Conservation (phyloP, 495 filamentous ascomycete genomes). For the Xylaria palmicola region DNA sequence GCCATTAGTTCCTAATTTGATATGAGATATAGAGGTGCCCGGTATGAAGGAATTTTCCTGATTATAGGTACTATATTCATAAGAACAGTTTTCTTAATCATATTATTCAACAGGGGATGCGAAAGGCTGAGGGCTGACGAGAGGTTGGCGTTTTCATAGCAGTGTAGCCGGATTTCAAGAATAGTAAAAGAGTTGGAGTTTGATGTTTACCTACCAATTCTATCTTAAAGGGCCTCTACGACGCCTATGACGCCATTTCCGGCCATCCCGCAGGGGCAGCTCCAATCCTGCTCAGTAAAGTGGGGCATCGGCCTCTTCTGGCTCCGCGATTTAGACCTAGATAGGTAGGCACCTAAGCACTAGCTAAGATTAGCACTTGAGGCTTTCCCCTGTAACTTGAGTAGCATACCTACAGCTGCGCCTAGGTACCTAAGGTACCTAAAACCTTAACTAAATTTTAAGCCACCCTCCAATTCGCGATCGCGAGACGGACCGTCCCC, state of each 20-base stretch:
- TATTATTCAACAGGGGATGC: background rate
- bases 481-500: background rate
- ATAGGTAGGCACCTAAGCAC: no score
- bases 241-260: constrained; percentile 9
- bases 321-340: background rate
- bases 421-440: background rate
- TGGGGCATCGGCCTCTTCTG: background rate
- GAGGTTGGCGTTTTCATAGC: background rate
- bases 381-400: no score
- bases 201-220: no score
- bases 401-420: no score
- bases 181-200: no score
- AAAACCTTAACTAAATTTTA: constrained; percentile 1
- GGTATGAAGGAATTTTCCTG: background rate
- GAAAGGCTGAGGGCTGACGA: background rate
- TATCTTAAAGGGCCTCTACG: no score
- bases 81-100: background rate
- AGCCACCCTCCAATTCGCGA: background rate
- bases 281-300: background rate
- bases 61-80: background rate
- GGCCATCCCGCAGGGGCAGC: background rate
- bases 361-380: no score
- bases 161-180: background rate
- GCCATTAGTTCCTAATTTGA: constrained; percentile 16
- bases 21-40: background rate